Conservation (phyloP, 805 yeast genomes). For the Ogataea polymorpha region DNA sequence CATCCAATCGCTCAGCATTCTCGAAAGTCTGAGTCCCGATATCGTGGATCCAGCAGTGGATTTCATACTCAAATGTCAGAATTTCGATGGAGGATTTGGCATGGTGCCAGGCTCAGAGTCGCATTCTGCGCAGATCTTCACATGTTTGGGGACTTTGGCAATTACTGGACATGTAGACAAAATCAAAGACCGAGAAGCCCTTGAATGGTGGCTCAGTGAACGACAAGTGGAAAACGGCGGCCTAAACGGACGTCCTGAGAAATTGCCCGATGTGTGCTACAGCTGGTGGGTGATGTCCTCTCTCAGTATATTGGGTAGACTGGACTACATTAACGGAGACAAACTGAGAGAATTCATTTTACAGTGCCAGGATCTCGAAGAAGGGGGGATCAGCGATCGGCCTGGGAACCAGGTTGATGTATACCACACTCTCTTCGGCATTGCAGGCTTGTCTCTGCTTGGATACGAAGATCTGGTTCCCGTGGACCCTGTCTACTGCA, state of each 20-base stretch:
- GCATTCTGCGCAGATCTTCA: constrained; percentile 89
- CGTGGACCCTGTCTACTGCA: constrained; percentile 84
- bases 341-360: constrained; percentile 67
- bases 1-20: constrained; percentile 64
- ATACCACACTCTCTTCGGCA: constrained; percentile 86
- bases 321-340: constrained; percentile 73
- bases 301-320: constrained; percentile 58
- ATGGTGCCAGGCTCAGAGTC: constrained; percentile 91
- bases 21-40: constrained; percentile 54
- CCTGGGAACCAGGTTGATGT: constrained; percentile 91
- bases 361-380: constrained; percentile 67
- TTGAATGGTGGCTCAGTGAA: constrained; percentile 88
- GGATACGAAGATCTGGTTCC: constrained; percentile 55
- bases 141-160: constrained; percentile 79
- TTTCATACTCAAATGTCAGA: constrained; percentile 68
- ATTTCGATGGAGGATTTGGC: constrained; percentile 97
- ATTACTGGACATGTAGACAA: constrained; percentile 57
- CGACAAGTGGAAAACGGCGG: constrained; percentile 89
- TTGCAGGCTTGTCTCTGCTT: constrained; percentile 81
- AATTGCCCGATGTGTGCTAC: constrained; percentile 95
- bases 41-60: constrained; percentile 55
- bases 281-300: constrained; percentile 96
- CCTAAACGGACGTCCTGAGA: constrained; percentile 93
- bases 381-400: constrained; percentile 92
- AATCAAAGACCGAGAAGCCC: constrained; percentile 40